phyloP scores from a whole-genome alignment of 163 green algal species.

The Coccomyxa subellipsoidea region DNA sequence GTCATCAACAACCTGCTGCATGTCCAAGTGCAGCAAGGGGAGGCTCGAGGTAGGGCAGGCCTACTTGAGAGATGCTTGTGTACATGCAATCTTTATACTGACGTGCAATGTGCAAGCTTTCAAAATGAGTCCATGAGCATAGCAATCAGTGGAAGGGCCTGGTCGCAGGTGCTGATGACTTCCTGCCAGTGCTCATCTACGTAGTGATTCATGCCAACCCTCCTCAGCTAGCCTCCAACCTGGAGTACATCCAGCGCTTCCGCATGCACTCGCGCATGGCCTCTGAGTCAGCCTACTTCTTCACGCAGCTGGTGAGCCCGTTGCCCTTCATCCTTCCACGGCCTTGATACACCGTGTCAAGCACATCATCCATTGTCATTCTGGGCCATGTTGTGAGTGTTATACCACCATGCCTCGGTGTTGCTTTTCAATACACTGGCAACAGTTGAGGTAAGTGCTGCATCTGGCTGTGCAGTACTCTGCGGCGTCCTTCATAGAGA shows the following conservation, averaged over 20 bases:
- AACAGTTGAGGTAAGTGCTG: too few species aligned
- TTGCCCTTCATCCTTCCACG: background rate
- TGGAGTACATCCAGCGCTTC: slow-evolving; percentile 93
- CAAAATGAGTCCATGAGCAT: background rate
- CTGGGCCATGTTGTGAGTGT: too few species aligned
- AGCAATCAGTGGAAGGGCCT: too few species aligned
- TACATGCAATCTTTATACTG: background rate
- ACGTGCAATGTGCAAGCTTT: too few species aligned
- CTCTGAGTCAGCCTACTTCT: slow-evolving; percentile 90
- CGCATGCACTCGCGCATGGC: slow-evolving; percentile 61
- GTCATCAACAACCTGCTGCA: slow-evolving; percentile 82
- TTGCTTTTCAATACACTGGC: too few species aligned
- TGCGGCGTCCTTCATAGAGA: slow-evolving; percentile 79
- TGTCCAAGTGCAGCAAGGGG: slow-evolving; percentile 2
- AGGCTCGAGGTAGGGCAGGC: slow-evolving; percentile 23
- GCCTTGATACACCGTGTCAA: too few species aligned
- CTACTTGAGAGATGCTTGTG: too few species aligned
- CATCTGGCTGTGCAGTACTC: too few species aligned
- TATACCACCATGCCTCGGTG: too few species aligned
- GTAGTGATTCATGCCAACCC: slow-evolving; percentile 75
- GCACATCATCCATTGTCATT: too few species aligned
- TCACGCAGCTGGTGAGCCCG: slow-evolving; percentile 81
- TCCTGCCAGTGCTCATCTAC: slow-evolving; percentile 92
- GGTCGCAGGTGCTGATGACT: slow-evolving; percentile 86
- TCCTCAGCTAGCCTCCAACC: slow-evolving; percentile 77